These are phyloP conservation scores for Closterium sp. DNA, from an alignment of 139 green algal genomes.

Conservation along the genomic window DNA sequence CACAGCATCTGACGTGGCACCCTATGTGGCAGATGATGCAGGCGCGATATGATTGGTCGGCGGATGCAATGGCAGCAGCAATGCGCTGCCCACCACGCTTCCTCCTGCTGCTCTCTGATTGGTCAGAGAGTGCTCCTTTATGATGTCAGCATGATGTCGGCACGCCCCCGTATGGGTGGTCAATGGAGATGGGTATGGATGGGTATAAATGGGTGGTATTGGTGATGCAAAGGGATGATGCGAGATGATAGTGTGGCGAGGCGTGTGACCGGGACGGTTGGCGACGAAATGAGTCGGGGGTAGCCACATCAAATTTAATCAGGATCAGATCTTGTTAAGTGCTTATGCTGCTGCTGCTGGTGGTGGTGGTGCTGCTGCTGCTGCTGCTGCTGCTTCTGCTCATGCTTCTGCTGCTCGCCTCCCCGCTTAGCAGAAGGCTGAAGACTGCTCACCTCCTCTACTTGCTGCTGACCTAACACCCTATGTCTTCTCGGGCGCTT, in stretches of 20 bases:
- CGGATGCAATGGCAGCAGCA: background rate
- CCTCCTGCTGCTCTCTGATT: background rate
- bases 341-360: too few species aligned
- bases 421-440: background rate
- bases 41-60: background rate
- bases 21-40: background rate
- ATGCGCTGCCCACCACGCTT: background rate
- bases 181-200: background rate
- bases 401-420: background rate
- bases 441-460: background rate
- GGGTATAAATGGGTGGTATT: background rate
- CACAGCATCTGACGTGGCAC: background rate
- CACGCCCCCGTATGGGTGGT: background rate
- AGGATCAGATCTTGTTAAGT: background rate
- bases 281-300: background rate
- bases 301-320: background rate
- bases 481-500: background rate
- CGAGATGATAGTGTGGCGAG: background rate
- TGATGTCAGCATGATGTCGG: background rate
- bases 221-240: background rate
- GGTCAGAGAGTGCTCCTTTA: background rate
- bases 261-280: background rate
- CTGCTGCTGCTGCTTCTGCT: background rate
- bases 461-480: background rate
- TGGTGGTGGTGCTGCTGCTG: background rate